Base-by-base conservation (phyloP, 2,329 filamentous ascomycete species). In the Phoma sp. region DNA sequence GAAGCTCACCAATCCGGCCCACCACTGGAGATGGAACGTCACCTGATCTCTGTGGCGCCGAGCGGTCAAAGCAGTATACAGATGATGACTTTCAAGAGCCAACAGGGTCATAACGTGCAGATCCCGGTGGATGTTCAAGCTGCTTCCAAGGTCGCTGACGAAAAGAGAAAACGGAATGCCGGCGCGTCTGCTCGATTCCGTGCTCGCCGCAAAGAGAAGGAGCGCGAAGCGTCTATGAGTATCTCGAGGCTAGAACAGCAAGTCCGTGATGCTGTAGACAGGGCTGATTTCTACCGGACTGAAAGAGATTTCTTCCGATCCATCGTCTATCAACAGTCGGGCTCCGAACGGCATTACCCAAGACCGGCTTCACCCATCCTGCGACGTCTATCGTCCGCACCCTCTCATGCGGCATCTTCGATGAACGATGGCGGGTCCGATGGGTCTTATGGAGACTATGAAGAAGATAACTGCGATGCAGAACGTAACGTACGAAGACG, bases 151-250 rank as follows among this genome's bases (percentile, higher is more conserved):
- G 86, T 91, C 65, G 90, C 91, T 35, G 90, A 95, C 68, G 91
- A 96, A 74, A 96, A 95, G 77, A 83, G 92, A 51, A 88, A 89
- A 73, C 85, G 91, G 46, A 96, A 96, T 69, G 92, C 92, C 36
- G 90, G 90, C 43, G 92, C 92, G 6, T 96, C 91, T 52, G 91
- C 91, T 43, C 84, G 92, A 55, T 95, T 96, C 62, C 85, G 92
- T 51, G 86, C 88, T 69, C 84, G 92, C 56, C 87, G 92, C 69
- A 96, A 96, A 77, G 90, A 92, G 68, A 88, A 89, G 72, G 90
- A 94, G 72, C 85, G 85, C 64, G 88, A 92, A 72, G 88, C 88
- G 53, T 85, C 85, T 15, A 82, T 83, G 50, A 88, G 84, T 44
- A 87, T 94, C 60, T 82, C 89, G 45, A 85, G 87, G 62, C 79